Conservation (phyloP, 163 green algal species). For the Chlorella variabilis region DNA sequence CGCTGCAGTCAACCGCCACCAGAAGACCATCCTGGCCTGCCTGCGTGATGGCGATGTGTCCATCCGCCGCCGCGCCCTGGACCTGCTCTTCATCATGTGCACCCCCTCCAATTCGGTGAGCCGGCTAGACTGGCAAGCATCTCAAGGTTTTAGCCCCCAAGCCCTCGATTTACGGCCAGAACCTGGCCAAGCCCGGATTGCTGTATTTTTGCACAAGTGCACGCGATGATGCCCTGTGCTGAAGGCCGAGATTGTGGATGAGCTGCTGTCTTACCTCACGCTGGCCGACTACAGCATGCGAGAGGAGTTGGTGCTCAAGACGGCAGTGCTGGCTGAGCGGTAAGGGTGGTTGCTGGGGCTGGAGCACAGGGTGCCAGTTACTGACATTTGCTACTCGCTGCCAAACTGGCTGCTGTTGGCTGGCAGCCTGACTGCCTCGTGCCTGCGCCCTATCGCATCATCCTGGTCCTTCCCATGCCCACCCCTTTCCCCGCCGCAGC, state of each 20-base stretch:
- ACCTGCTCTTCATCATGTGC: conserved; percentile 74
- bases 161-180: no score
- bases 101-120: conserved; percentile 1
- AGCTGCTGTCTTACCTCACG: conserved; percentile 84
- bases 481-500: conserved; percentile 27
- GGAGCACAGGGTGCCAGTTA: not conserved
- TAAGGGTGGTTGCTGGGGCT: not conserved
- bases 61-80: conserved; percentile 87
- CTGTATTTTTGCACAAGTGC: no score
- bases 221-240: not conserved
- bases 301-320: conserved; percentile 97
- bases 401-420: not conserved
- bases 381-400: no score
- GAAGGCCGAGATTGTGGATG: conserved; percentile 74
- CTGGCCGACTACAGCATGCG: conserved; percentile 89
- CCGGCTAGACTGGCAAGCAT: no score
- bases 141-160: no score
- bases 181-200: no score
- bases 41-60: conserved; percentile 88
- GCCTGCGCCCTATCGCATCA: not conserved
- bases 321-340: conserved; percentile 69
- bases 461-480: not conserved
- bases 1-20: conserved; percentile 40
- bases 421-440: no score
- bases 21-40: conserved; percentile 79